Base-by-base conservation (phyloP, 2,329 filamentous ascomycete species). In the Bipolaris gigantea region DNA sequence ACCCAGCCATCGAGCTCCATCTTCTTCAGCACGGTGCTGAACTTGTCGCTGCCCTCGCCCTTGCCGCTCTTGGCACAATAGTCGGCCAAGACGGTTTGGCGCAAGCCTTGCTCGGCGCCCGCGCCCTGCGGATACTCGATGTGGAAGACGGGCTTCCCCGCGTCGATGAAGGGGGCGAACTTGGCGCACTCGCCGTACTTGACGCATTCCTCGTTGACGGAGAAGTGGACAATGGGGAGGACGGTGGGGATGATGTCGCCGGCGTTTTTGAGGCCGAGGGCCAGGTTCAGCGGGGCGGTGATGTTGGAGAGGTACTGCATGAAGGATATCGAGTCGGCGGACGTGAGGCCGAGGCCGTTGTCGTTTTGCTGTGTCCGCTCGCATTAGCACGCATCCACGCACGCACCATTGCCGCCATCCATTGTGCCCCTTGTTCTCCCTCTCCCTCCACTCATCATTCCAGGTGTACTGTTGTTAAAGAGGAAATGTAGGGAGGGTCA, bases 141-240 rank as follows among this genome's bases (percentile, higher is more conserved):
- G 67, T 89, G 83, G 69, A 89, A 89, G 30, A 90, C 87, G 1
- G 87, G 86, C 71, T 89, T 89, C 30, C 79, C 77, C 5, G 80
- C 81, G 9, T 79, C 63, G 51, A 86, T 80, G 64, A 89, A 89
- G 3, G 79, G 71, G 2, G 75, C 71, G 67, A 85, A 89, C 1
- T 73, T 79, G 33, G 75, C 73, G 66, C 87, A 89, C 68, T 89
- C 86, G 4, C 74, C 55, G 62, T 83, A 83, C 67, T 86, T 62
- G 15, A 80, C 79, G 68, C 88, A 90, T 73, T 89, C 81, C 76
- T 90, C 88, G 71, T 89, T 88, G 62, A 90, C 86, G 6, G 79
- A 81, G 73, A 87, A 90, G 64, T 88, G 78, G 48, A 88, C 81
- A 5, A 80, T 70, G 27, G 76, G 70, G 5, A 83, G 71, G 2